Conservation (phyloP, 2,329 filamentous ascomycete species). For the Epichloe glyceriae region DNA sequence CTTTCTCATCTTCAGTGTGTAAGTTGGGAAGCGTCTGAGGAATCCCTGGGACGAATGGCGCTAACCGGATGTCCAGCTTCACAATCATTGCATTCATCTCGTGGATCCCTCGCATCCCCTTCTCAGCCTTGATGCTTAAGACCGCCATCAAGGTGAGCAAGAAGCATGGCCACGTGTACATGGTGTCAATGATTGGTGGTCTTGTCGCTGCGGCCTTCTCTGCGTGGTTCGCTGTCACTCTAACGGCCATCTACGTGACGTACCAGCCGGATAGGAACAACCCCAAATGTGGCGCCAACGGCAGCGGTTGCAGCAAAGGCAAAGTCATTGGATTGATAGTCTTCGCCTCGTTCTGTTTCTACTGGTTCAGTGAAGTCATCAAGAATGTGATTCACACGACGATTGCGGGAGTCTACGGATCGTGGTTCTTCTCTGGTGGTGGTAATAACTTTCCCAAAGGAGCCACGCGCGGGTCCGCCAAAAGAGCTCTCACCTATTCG, state of each 20-base stretch:
- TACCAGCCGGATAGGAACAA: constrained; percentile 54
- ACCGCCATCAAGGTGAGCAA: constrained; percentile 78
- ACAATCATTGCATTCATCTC: constrained; percentile 47
- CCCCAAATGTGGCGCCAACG: constrained; percentile 33
- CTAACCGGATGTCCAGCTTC: constrained; percentile 3
- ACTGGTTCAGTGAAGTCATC: constrained; percentile 88
- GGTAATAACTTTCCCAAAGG: constrained; percentile 51
- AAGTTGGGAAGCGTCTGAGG: background rate
- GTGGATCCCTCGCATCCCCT: constrained; percentile 85
- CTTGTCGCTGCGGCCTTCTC: constrained; percentile 61
- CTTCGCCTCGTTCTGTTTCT: constrained; percentile 82
- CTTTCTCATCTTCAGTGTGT: constrained; percentile 55
- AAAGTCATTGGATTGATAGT: constrained; percentile 76
- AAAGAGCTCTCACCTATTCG: constrained; percentile 73
- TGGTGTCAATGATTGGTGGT: constrained; percentile 75
- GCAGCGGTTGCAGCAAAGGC: constrained; percentile 54
- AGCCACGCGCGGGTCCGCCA: constrained; percentile 72
- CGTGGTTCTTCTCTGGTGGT: constrained; percentile 74
- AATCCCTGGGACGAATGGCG: background rate
- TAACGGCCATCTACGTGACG: constrained; percentile 75
- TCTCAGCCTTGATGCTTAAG: constrained; percentile 79
- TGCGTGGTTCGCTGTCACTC: constrained; percentile 75
- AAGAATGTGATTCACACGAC: constrained; percentile 89
- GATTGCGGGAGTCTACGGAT: constrained; percentile 78
- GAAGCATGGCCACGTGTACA: constrained; percentile 71